These are phyloP conservation scores for Marasmius sp. DNA, from an alignment of 1,284 basidiomycete genomes.

Conservation along the genomic window DNA sequence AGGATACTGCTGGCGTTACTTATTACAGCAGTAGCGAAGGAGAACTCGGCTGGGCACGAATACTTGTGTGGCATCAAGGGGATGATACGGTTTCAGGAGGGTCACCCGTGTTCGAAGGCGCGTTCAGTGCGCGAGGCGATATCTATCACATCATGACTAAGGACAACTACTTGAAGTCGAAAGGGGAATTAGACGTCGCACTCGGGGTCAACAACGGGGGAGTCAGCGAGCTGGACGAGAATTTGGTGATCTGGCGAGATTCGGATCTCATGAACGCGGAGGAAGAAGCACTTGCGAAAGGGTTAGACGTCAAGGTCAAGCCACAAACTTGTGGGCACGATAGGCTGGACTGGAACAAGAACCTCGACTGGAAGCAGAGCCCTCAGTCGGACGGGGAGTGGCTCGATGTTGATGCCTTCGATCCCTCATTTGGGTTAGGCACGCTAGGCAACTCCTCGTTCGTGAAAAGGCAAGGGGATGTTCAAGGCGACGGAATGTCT, in stretches of 20 bases:
- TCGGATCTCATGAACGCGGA: slow-evolving; percentile 57
- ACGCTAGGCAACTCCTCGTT: slow-evolving; percentile 34
- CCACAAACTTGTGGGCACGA: slow-evolving; percentile 65
- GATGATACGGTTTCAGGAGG: slow-evolving; percentile 41
- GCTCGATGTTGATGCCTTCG: background rate
- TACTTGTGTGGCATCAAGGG: slow-evolving; percentile 70
- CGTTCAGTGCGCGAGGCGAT: slow-evolving; percentile 70
- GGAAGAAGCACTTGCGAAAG: slow-evolving; percentile 38
- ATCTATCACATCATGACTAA: slow-evolving; percentile 76
- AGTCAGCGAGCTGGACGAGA: slow-evolving; percentile 28
- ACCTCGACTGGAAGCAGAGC: slow-evolving; percentile 45
- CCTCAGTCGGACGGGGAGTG: background rate
- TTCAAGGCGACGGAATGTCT: slow-evolving; percentile 47
- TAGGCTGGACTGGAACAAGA: slow-evolving; percentile 62
- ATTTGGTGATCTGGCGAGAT: slow-evolving; percentile 73
- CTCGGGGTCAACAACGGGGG: slow-evolving; percentile 35
- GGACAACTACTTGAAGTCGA: slow-evolving; percentile 68
- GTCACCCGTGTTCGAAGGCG: slow-evolving; percentile 72
- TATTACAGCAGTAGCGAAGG: slow-evolving; percentile 36
- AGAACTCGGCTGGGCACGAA: slow-evolving; percentile 69
- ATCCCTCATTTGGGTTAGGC: slow-evolving; percentile 19
- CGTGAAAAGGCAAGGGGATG: slow-evolving; percentile 52
- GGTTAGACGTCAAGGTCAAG: background rate
- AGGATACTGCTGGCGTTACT: slow-evolving; percentile 55
- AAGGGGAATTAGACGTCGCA: slow-evolving; percentile 56